Conservation (phyloP, 768 basidiomycete genomes). For the Megacollybia marginata region DNA sequence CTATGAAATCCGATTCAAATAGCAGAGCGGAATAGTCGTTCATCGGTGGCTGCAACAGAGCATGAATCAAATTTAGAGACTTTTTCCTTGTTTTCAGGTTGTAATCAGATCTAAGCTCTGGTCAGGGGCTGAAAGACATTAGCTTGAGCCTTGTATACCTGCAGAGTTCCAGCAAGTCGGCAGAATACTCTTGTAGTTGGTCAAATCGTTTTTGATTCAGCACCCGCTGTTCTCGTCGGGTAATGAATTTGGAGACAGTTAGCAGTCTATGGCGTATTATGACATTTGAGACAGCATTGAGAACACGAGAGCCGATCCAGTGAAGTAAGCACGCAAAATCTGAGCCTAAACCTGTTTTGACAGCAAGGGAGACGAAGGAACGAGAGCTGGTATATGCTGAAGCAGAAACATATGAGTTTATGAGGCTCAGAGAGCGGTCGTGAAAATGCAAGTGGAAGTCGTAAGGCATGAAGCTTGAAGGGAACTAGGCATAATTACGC, state of each 20-base stretch:
- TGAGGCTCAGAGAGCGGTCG: not conserved
- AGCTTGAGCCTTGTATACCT: not conserved
- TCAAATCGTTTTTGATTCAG: not conserved
- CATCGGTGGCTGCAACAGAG: not conserved
- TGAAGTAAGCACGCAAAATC: not conserved
- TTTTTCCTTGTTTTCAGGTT: not conserved
- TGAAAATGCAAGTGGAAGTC: not conserved
- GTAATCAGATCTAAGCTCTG: not conserved
- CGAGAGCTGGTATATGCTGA: not conserved
- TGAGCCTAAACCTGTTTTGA: not conserved
- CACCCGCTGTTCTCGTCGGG: not conserved
- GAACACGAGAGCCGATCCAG: not conserved
- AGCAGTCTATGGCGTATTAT: not conserved
- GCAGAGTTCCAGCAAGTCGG: not conserved
- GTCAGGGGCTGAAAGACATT: not conserved
- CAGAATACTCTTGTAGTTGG: not conserved
- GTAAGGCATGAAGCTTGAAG: not conserved
- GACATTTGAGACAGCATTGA: not conserved
- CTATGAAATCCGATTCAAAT: constrained; percentile 6
- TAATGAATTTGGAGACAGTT: not conserved
- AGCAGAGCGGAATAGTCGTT: not conserved
- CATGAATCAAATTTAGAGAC: not conserved
- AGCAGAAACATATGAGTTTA: not conserved
- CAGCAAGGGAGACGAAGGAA: not conserved
- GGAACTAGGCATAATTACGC: not conserved